Conservation (phyloP, 129 eudicot genomes). For the Cynara cardunculus region DNA sequence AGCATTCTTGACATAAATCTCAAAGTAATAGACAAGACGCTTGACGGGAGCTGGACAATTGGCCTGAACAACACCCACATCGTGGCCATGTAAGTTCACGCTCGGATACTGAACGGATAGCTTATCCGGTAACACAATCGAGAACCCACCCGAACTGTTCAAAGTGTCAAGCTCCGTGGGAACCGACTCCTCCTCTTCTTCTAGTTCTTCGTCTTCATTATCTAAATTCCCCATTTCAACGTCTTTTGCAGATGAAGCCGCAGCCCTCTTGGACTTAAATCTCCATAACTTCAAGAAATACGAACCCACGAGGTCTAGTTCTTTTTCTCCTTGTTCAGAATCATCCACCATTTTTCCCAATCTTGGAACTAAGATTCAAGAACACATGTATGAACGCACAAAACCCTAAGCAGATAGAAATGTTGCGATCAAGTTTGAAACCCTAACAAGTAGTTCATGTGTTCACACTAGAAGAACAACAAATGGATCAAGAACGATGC, state of each 20-base stretch:
- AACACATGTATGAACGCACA: conserved; percentile 3
- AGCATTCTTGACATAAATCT: conserved; percentile 70
- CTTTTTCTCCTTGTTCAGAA: conserved; percentile 10
- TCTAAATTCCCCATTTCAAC: conserved; percentile 11
- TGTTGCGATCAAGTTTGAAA: conserved; percentile 3
- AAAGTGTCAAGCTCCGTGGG: conserved; percentile 79
- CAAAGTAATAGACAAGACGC: conserved; percentile 70
- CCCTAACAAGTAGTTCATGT: neutral
- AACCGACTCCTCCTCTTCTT: conserved; percentile 22
- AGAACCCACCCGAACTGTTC: conserved; percentile 77
- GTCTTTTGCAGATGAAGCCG: conserved; percentile 19
- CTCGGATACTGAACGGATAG: conserved; percentile 65
- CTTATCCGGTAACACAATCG: conserved; percentile 71
- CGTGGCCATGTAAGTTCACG: conserved; percentile 79
- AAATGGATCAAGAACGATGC: neutral
- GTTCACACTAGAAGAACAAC: neutral
- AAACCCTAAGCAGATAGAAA: conserved; percentile 11
- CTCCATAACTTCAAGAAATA: conserved; percentile 59
- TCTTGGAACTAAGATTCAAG: conserved; percentile 2
- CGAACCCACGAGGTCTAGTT: conserved; percentile 38
- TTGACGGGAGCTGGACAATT: conserved; percentile 74
- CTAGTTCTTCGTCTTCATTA: conserved; percentile 22
- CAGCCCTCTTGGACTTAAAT: conserved; percentile 34
- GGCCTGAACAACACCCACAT: conserved; percentile 91
- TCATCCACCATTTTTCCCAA: conserved; percentile 21